A percentile compares a stretch with the other conserved stretches of the same genome.
Conservation (phyloP, 306 rosid genomes). For the Datisca glomerata region DNA sequence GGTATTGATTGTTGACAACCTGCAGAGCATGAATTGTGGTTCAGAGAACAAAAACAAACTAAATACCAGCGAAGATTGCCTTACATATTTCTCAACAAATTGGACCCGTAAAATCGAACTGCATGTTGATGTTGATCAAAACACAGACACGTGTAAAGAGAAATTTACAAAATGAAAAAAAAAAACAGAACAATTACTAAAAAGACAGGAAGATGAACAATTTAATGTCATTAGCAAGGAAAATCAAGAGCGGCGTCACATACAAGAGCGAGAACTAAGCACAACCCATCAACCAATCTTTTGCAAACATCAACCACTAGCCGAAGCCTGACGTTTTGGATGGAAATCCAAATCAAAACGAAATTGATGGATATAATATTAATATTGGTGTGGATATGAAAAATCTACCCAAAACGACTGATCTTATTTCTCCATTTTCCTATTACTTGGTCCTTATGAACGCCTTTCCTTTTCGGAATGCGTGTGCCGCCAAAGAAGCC, state of each 20-base stretch:
- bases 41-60: conserved; percentile 3
- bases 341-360: no score
- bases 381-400: neutral
- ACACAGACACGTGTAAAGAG: no score
- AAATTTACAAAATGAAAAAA: no score
- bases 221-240: neutral
- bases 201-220: neutral
- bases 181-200: no score
- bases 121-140: no score
- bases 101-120: no score
- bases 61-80: no score
- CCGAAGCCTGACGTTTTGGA: neutral
- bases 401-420: neutral
- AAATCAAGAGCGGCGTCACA: neutral
- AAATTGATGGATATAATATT: no score
- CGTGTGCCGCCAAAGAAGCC: conserved; percentile 7
- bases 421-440: neutral
- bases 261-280: neutral
- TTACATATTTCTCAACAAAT: no score
- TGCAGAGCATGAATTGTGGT: conserved; percentile 18
- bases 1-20: conserved; percentile 18
- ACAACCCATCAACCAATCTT: neutral
- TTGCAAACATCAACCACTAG: neutral
- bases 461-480: neutral
- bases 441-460: neutral